Evolutionary conservation across 2,329 filamentous ascomycete genomes (phyloP).

Genomic region (Pseudogymnoascus sp.): DNA sequence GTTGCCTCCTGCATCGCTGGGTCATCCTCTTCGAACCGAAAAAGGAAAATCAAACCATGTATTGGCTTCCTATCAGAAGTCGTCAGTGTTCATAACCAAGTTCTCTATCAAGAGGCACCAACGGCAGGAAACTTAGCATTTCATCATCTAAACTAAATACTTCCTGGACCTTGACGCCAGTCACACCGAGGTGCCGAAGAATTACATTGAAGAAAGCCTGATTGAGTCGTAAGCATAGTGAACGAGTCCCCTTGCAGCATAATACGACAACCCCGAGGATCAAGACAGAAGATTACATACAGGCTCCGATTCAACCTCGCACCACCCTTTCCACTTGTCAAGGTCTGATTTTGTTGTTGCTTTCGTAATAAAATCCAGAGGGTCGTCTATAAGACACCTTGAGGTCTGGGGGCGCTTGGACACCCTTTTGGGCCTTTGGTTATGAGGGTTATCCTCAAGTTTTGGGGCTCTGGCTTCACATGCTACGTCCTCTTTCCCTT

Average conservation of each 20-base stretch:
- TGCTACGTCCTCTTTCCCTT: neutral
- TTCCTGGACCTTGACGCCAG: slow-evolving; percentile 67
- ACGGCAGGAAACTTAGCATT: slow-evolving; percentile 57
- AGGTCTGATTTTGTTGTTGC: slow-evolving; percentile 46
- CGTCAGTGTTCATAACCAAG: neutral
- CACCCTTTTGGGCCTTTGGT: neutral
- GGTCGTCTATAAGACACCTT: slow-evolving; percentile 9
- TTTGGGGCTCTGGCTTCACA: neutral
- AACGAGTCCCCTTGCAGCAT: neutral
- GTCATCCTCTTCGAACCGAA: slow-evolving; percentile 54
- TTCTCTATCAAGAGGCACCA: slow-evolving; percentile 22
- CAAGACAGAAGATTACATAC: slow-evolving; percentile 39
- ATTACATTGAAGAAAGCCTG: slow-evolving; percentile 83
- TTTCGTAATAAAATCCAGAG: slow-evolving; percentile 30
- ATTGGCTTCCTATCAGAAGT: slow-evolving; percentile 55
- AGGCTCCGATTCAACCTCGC: slow-evolving; percentile 85
- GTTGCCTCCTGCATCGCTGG: slow-evolving; percentile 46
- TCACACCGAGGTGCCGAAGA: slow-evolving; percentile 68
- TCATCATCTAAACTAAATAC: slow-evolving; percentile 65
- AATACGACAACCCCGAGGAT: neutral
- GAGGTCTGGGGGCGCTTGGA: neutral
- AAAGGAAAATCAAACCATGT: slow-evolving; percentile 84
- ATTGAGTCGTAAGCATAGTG: slow-evolving; percentile 14
- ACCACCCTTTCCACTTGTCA: slow-evolving; percentile 62
- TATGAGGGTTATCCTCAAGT: neutral